These are phyloP conservation scores for Scheffersomyces stambukii DNA, from an alignment of 1,139 yeast genomes.

Conservation along the genomic window DNA sequence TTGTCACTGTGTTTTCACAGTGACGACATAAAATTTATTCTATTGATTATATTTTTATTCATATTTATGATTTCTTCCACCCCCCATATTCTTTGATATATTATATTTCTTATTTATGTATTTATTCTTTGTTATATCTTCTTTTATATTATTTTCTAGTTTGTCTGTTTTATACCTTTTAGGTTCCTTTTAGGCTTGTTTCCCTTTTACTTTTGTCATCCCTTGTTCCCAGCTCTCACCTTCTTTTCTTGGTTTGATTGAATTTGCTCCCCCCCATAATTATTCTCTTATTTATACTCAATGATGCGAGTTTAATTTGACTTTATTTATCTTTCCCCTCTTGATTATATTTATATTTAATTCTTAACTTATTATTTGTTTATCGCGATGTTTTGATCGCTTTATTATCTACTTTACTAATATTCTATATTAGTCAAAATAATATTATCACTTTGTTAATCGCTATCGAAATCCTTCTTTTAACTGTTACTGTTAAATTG, in stretches of 20 bases:
- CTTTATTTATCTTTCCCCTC: too few relatives aligned
- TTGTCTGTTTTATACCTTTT: background rate
- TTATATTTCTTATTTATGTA: too few relatives aligned
- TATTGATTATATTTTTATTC: background rate
- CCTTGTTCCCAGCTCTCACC: too few relatives aligned
- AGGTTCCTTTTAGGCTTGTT: background rate
- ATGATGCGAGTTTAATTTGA: too few relatives aligned
- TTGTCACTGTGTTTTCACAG: background rate
- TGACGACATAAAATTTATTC: background rate
- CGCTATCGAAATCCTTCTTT: constrained; percentile 7
- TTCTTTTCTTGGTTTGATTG: too few relatives aligned
- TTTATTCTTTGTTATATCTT: background rate
- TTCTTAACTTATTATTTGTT: too few relatives aligned
- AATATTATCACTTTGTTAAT: constrained; percentile 8
- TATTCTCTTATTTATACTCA: too few relatives aligned
- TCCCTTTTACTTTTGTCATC: too few relatives aligned
- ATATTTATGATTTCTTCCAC: background rate
- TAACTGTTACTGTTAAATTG: constrained; percentile 7
- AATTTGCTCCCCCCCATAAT: too few relatives aligned
- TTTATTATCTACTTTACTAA: constrained; percentile 8
- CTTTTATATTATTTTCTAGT: background rate
- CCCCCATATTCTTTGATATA: background rate
- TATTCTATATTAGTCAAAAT: constrained; percentile 8
- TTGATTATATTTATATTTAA: too few relatives aligned
- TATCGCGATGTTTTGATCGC: too few relatives aligned